These are phyloP conservation scores for Aspergillus nomiae DNA, from an alignment of 2,329 filamentous ascomycete genomes.

Conservation along the genomic window DNA sequence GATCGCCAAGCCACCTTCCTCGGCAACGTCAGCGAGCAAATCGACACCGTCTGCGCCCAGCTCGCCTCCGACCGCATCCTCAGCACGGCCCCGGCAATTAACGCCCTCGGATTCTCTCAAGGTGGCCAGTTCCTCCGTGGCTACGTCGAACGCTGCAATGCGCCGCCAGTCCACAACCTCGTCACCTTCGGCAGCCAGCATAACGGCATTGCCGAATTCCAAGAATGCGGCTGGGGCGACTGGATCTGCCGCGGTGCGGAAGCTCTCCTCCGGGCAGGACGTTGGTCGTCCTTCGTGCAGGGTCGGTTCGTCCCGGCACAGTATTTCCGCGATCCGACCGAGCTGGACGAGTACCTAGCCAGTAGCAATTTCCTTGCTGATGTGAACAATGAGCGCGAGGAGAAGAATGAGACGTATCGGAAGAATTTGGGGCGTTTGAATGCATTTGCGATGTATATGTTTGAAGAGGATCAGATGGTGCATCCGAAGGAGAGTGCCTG, in stretches of 20 bases:
- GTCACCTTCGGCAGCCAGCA: conserved; percentile 91
- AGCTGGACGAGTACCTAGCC: conserved; percentile 74
- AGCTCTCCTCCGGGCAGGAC: conserved; percentile 74
- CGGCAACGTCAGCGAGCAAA: conserved; percentile 81
- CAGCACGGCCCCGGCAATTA: conserved; percentile 77
- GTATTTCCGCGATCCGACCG: conserved; percentile 77
- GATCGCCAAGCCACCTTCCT: conserved; percentile 88
- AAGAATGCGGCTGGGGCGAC: conserved; percentile 69
- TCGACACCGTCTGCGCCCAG: conserved; percentile 74
- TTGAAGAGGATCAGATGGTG: conserved; percentile 80
- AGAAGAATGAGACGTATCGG: conserved; percentile 75
- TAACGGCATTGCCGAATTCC: conserved; percentile 86
- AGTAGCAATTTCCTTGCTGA: conserved; percentile 88
- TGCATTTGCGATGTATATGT: conserved; percentile 86
- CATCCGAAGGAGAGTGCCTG: conserved; percentile 88
- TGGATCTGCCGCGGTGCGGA: conserved; percentile 81
- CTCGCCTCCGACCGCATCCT: conserved; percentile 77
- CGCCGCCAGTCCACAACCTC: conserved; percentile 71
- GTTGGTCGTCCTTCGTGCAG: conserved; percentile 80
- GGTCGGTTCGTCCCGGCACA: conserved; percentile 83
- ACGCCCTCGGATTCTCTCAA: conserved; percentile 93
- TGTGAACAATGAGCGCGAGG: conserved; percentile 84
- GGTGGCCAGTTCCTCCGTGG: conserved; percentile 94
- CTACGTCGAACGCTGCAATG: conserved; percentile 84
- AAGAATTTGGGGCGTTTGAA: conserved; percentile 69